Evolutionary conservation across 2,329 filamentous ascomycete species (phyloP).

Genomic region (Pseudocercospora vitis): DNA sequence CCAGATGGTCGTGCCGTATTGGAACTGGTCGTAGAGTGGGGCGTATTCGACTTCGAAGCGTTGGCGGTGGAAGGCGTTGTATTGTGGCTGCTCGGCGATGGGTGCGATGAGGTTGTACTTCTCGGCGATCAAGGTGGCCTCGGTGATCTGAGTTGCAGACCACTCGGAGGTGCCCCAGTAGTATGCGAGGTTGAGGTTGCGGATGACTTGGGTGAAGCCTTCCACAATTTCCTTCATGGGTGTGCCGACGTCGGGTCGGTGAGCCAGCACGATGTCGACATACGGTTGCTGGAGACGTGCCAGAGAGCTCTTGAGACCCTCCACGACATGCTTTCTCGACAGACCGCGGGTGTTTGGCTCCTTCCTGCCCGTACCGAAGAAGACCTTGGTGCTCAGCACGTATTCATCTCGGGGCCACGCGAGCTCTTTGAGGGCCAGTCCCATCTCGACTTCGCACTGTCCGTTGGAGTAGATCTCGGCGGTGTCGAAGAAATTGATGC

Average conservation of each 20-base stretch:
- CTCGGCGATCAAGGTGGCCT: conserved; percentile 57
- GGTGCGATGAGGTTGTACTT: conserved; percentile 61
- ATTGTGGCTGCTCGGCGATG: conserved; percentile 57
- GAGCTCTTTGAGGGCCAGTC: conserved; percentile 48
- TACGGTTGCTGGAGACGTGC: conserved; percentile 63
- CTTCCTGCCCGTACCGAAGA: conserved; percentile 56
- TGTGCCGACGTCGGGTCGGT: conserved; percentile 55
- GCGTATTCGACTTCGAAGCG: conserved; percentile 63
- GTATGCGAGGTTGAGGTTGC: conserved; percentile 60
- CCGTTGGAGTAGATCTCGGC: conserved; percentile 58
- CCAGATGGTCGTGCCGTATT: conserved; percentile 60
- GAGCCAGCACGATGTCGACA: conserved; percentile 64
- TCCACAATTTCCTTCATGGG: conserved; percentile 59
- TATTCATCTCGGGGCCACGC: conserved; percentile 51
- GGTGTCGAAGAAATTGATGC: conserved; percentile 52
- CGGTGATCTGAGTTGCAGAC: conserved; percentile 59
- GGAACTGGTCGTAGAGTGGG: conserved; percentile 57
- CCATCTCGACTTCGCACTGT: conserved; percentile 63
- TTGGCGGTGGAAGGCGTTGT: conserved; percentile 62
- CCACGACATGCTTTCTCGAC: conserved; percentile 54
- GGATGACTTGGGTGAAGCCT: conserved; percentile 52
- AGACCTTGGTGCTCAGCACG: conserved; percentile 48
- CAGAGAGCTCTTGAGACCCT: conserved; percentile 60
- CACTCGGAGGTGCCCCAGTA: conserved; percentile 66
- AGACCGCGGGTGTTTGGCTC: conserved; percentile 58